Base-by-base conservation (phyloP, 495 filamentous ascomycete species). In the Penicillium pancosmium region DNA sequence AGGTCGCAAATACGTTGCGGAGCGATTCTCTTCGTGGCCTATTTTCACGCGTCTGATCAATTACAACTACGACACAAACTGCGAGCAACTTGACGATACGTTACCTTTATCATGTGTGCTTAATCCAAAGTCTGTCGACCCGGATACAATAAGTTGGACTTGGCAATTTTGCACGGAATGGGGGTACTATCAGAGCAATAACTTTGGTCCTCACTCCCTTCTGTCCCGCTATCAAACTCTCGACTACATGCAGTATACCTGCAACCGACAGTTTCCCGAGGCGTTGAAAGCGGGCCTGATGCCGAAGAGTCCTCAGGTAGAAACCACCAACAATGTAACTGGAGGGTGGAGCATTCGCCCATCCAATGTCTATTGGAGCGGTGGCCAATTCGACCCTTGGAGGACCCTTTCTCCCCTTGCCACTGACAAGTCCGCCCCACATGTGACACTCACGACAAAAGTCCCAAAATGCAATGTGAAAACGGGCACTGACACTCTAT, bases 81-180 rank as follows among this genome's bases (percentile, higher is more conserved):
- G 79, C 52, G 74, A 70, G 18, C 56, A 69, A 15, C 66, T 79
- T 3, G 69, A 82, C 46, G 35, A 52, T 5, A 61, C 59, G 11
- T 11, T 49, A 12, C 61, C 64, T 0, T 59, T 70, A 0, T 64
- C 73, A 1, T 86, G 83, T 60, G 57, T 71, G 15, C 57, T 86
- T 34, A 70, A 74, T 31, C 63, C 70, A n/a, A 55, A 53, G 5
- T 63, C 71, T 34, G 62, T 62, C 16, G 74, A 79, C 18, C 64
- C 79, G 0, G 68, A 71, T 43, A 54, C 59, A 9, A 78, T 85
- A 51, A 71, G 73, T 51, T 87, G 84, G 84, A 78, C 69, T 8
- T 87, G 83, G 83, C 82, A 86, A 62, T 84, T 81, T 62, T 86
- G 84, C 68, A 81, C 81, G 11, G 78, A 86, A 65, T 86, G 77